Evolutionary conservation across 1,284 basidiomycete genomes (phyloP), one percentile per base, ranked within the genome.

Genomic region (Microbotryum saponariae): DNA sequence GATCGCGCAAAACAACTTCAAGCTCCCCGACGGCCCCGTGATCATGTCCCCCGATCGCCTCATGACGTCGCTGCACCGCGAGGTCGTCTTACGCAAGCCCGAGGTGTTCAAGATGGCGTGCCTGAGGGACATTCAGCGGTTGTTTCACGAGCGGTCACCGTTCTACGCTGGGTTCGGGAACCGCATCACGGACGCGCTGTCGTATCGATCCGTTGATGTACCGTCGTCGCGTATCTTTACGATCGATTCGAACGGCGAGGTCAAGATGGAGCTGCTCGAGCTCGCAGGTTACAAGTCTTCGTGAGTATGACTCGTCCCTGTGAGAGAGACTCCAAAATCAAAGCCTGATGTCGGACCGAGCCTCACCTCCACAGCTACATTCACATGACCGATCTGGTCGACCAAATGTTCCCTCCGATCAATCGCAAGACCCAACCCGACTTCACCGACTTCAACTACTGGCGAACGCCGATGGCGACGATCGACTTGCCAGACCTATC

Each of bases 91-190:
- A 86, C 86, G 93, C 46, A 97, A 98, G 77, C 96, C 96, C 0
- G 96, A 99, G 74, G 84, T 98, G 33, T 99, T 99, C 83, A 99
- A 99, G 80, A 99, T 99, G 96, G 94, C 96, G 3, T 97, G 93
- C 77, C 78, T 99, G 67, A 82, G 93, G 46, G 96, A 99, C 76
- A 97, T 99, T 61, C 91, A 92, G 70, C 82, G 92, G 31, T 77
- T 98, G 9, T 99, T 97, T 73, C 89, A 89, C 9, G 76, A 76
- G 8, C 72, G 74, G 2, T 75, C 75, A 14, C 88, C 90, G 0
- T 99, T 99, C 78, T 98, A 94, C 74, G 91, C 93, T 51, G 96
- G 96, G 2, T 99, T 99, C 74, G 96, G 96, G 4, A 99, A 99
- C 74, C 83, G 96, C 14, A 97, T 98, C 70, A 98, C 96, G 5